A percentile compares a stretch with the other conserved stretches of the same genome.
Conservation (phyloP, 345 rosid species). For the Arabis hirsuta region DNA sequence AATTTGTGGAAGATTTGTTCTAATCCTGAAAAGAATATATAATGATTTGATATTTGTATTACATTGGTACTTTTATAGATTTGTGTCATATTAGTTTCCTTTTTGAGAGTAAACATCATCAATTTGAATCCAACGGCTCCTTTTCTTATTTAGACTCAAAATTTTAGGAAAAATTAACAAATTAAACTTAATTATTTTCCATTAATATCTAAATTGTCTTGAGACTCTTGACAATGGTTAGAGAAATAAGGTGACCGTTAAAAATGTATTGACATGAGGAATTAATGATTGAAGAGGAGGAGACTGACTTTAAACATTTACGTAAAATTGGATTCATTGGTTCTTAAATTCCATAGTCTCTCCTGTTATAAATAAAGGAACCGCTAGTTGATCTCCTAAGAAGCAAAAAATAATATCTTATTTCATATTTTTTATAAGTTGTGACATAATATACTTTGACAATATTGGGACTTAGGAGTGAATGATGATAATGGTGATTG, state of each 20-base stretch:
- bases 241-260: neutral
- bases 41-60: conserved; percentile 13
- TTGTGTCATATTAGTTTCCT: neutral
- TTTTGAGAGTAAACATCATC: neutral
- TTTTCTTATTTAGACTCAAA: neutral
- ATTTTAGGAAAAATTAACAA: conserved; percentile 10
- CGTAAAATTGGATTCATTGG: neutral
- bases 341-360: neutral
- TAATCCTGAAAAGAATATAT: neutral
- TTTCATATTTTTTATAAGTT: too few species aligned
- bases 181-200: conserved; percentile 22
- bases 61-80: neutral
- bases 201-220: neutral
- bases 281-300: neutral
- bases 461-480: too few species aligned
- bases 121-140: conserved; percentile 15
- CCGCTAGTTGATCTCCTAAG: too few species aligned
- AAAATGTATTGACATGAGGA: too few species aligned
- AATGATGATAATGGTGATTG: too few species aligned
- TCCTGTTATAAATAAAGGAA: too few species aligned
- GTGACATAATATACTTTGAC: too few species aligned
- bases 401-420: too few species aligned
- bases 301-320: neutral
- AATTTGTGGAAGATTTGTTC: conserved; percentile 8
- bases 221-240: conserved; percentile 5